Base-by-base conservation (phyloP, 331 rosid genomes). In the Pyracantha coccinea region DNA sequence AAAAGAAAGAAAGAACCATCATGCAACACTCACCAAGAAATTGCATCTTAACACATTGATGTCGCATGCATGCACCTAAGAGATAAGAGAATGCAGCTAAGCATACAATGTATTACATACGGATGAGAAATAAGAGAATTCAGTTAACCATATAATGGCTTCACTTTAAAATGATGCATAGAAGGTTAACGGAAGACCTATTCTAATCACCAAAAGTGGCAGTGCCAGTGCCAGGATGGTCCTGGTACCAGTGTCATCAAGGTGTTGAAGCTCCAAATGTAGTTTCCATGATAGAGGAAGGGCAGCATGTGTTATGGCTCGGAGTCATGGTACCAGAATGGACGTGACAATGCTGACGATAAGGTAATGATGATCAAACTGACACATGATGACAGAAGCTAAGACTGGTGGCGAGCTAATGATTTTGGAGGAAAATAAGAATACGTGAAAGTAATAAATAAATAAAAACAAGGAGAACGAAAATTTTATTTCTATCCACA, bases 1-100 rank as follows among this genome's bases (percentile, higher is more conserved):
- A 69, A 80, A 79, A 73, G 47, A 60, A 54, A 52, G 61, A 78
- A 53, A 52, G 19, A 60, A 9, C 33, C 13, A 27, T 63, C 55
- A 58, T 32, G 27, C 27, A 32, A 70, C 4, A 24, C n/a, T 29
- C 14, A 62, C 33, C 38, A 27, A 66, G 73, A 32, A 15, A 65
- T 44, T 64, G 44, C 27, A 61, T 11, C 12, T 12, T 44, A 11
- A 67, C 27, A 23, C 14, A 72, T 6, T 70, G 14, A 53, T 70
- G 17, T 69, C 59, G 16, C 25, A 24, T 45, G 59, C 24, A 45
- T 9, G 41, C 1, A 24, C 21, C 9, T 71, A 44, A 28, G 33
- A 68, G 50, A 20, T 41, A 28, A 16, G 1, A 47, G 38, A 47
- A 24, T 38, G 54, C 24, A 38, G 3, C 44, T 6, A 12, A 41